Evolutionary conservation across 805 yeast species (phyloP), one percentile per base, ranked within the genome.

Genomic region (Cyberlindnera xylosilytica): DNA sequence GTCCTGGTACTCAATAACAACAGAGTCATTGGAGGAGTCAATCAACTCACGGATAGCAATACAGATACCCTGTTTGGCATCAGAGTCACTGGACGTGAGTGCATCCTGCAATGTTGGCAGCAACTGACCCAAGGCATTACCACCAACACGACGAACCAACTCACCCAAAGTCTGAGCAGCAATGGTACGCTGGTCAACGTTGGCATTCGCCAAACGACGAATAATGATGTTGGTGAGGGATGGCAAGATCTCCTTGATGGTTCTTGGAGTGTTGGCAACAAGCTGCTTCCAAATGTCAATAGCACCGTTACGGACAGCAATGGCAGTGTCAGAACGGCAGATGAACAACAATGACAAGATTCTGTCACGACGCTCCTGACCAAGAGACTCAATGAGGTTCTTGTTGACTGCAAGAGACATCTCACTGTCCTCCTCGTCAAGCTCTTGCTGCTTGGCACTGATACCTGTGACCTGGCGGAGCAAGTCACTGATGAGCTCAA

Each of bases 151-250:
- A 58, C 91, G 87, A 34, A 89, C 97, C 70, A 90, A 73, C 57
- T 93, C 99, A 54, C 97, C 97, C 48, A 93, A 73, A 0, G 98
- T 86, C 42, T 85, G 84, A 24, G 97, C 97, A 44, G 96, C 97
- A 61, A 87, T 91, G 8, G 78, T 74, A 60, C 96, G 80, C 58
- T 88, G 87, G 39, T 74, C 75, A 35, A 78, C 85, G 49, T 89
- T 90, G 8, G 83, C 60, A n/a, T 89, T 81, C 0, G 97, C 95
- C 62, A 93, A 73, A 57, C 88, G 77, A 52, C 82, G 78, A 45
- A 93, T 87, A 57, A 93, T 81, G 55, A 87, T 76, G 46, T 76
- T 76, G 5, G 93, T 86, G 50, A 93, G 77, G 5, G 88, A 73
- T 23, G 97, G 95, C 49, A 93, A 65, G 47, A 93, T 88, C 62